phyloP scores from a whole-genome alignment of 1,139 yeast genomes.

The Meyerozyma sp. region DNA sequence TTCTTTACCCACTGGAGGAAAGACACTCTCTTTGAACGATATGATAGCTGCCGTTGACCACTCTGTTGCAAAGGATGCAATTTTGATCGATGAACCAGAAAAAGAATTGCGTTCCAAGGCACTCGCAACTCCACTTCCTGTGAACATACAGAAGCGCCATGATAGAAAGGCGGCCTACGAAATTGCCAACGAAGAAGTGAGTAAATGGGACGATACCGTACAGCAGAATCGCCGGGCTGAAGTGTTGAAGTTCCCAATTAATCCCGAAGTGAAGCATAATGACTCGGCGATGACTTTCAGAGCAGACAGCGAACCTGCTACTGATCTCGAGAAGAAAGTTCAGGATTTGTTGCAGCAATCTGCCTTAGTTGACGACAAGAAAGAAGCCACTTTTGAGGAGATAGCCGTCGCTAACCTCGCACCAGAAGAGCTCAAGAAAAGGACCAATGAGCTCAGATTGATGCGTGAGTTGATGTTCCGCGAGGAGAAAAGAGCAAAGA shows the following conservation, averaged over 20 bases:
- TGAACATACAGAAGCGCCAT: conserved; percentile 76
- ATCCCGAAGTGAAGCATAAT: conserved; percentile 35
- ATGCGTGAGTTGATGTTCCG: conserved; percentile 97
- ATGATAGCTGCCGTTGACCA: conserved; percentile 64
- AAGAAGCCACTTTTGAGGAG: conserved; percentile 81
- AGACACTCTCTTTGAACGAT: conserved; percentile 63
- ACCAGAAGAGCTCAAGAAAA: conserved; percentile 70
- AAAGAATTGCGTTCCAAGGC: conserved; percentile 35
- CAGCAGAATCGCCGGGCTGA: conserved; percentile 79
- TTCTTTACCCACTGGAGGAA: conserved; percentile 55
- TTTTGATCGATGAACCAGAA: conserved; percentile 40
- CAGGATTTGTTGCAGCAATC: conserved; percentile 59
- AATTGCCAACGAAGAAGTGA: conserved; percentile 77
- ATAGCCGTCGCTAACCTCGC: conserved; percentile 78
- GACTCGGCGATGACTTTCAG: conserved; percentile 53
- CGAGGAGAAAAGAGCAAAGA: conserved; percentile 84
- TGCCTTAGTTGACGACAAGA: conserved; percentile 64
- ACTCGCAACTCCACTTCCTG: conserved; percentile 77
- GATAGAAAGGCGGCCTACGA: conserved; percentile 91
- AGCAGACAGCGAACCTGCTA: conserved; percentile 40
- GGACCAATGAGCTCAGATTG: conserved; percentile 77
- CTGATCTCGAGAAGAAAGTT: conserved; percentile 66
- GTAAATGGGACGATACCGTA: conserved; percentile 84
- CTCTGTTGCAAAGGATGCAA: conserved; percentile 41
- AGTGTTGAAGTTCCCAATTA: conserved; percentile 69